A percentile compares a stretch with the other conserved stretches of the same genome.
Conservation (phyloP, 108 stramenopile genomes). For the Parmales sp. region DNA sequence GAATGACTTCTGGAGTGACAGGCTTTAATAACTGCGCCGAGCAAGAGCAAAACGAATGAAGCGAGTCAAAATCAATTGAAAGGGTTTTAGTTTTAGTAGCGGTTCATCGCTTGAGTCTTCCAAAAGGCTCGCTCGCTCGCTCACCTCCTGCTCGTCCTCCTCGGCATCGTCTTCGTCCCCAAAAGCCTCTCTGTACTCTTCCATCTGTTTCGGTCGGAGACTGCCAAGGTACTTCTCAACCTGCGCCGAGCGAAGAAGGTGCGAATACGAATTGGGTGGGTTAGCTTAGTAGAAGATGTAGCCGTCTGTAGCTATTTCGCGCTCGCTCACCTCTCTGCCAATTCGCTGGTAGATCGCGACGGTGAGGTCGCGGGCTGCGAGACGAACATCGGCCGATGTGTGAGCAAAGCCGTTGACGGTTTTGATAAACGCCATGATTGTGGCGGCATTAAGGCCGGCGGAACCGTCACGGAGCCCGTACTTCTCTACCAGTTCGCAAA, state of each 20-base stretch:
- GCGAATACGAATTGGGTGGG: too few species aligned
- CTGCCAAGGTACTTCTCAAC: not conserved
- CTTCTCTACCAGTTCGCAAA: not conserved
- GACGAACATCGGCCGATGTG: not conserved
- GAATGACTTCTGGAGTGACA: not conserved
- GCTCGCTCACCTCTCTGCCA: too few species aligned
- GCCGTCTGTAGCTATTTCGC: too few species aligned
- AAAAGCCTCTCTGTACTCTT: conserved; percentile 1
- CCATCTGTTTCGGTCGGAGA: not conserved
- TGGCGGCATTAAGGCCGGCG: not conserved
- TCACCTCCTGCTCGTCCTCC: not conserved
- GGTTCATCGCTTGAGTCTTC: too few species aligned
- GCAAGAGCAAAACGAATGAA: too few species aligned
- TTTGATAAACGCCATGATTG: not conserved
- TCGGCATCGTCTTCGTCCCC: not conserved
- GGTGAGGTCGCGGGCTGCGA: not conserved
- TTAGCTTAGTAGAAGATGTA: too few species aligned
- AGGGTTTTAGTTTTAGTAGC: too few species aligned
- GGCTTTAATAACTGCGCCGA: too few species aligned
- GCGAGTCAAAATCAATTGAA: too few species aligned
- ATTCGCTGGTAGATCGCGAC: not conserved
- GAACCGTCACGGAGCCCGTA: not conserved
- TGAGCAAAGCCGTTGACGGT: conserved; percentile 10
- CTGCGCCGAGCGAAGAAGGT: too few species aligned
- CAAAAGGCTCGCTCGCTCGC: too few species aligned